Conservation (phyloP, 73 alveolate species). For the Tetrahymena elliotti region DNA sequence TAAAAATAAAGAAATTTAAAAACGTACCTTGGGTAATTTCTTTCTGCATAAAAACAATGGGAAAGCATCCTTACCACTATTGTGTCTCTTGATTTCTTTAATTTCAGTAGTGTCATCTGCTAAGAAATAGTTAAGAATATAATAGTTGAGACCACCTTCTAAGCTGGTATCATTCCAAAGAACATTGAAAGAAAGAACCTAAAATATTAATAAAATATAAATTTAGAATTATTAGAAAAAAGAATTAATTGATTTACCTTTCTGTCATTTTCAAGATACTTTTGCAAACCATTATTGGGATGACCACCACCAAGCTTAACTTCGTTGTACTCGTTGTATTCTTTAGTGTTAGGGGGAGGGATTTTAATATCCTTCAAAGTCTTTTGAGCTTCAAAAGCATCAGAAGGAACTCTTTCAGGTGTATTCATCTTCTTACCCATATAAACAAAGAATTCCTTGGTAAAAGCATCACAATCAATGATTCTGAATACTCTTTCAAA, state of each 20-base stretch:
- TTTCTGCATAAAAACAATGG: slow-evolving; percentile 86
- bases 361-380: slow-evolving; percentile 75
- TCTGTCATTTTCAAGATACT: slow-evolving; percentile 79
- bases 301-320: slow-evolving; percentile 93
- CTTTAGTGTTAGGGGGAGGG: slow-evolving; percentile 84
- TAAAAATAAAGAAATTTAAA: neutral
- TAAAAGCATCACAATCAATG: slow-evolving; percentile 84
- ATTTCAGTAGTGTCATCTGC: slow-evolving; percentile 87
- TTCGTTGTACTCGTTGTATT: slow-evolving; percentile 84
- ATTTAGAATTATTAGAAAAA: neutral
- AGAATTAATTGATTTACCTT: slow-evolving; percentile 24
- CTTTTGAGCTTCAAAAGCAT: slow-evolving; percentile 64
- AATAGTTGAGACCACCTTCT: slow-evolving; percentile 88
- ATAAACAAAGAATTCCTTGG: slow-evolving; percentile 73
- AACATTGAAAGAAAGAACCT: slow-evolving; percentile 62
- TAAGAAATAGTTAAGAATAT: slow-evolving; percentile 80
- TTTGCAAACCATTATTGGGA: slow-evolving; percentile 76
- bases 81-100: slow-evolving; percentile 78
- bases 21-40: slow-evolving; percentile 66
- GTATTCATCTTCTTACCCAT: slow-evolving; percentile 72
- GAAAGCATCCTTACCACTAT: slow-evolving; percentile 86
- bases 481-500: slow-evolving; percentile 77
- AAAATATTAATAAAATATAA: neutral
- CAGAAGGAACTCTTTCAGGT: slow-evolving; percentile 78
- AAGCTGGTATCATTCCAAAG: slow-evolving; percentile 81